A percentile compares a stretch with the other conserved stretches of the same genome.
Evolutionary conservation across 441 rosid species (phyloP).

Genomic region (Theobroma grandiflorum): DNA sequence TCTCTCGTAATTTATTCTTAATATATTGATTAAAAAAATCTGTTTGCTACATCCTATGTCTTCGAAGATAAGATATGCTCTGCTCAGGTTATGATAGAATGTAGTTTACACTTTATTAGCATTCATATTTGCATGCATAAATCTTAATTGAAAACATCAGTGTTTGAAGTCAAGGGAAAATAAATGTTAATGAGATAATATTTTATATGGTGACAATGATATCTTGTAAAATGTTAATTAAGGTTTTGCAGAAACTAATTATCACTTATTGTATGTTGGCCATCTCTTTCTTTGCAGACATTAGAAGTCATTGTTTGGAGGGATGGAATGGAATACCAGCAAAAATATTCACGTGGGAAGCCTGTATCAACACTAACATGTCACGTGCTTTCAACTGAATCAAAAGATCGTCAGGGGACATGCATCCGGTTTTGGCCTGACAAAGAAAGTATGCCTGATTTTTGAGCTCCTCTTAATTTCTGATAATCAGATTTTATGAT

Average conservation of each 20-base stretch:
- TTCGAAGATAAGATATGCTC: neutral
- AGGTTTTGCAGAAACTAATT: neutral
- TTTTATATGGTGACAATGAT: neutral
- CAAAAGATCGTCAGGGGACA: slow-evolving; percentile 72
- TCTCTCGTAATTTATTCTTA: neutral
- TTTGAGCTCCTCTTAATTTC: slow-evolving; percentile 12
- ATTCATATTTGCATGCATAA: neutral
- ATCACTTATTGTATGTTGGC: slow-evolving; percentile 9
- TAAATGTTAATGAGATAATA: neutral
- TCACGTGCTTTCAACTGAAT: slow-evolving; percentile 66
- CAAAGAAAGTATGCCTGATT: slow-evolving; percentile 68
- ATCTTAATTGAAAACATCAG: neutral
- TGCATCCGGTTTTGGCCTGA: slow-evolving; percentile 95
- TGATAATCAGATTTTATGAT: slow-evolving; percentile 24
- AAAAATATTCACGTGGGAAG: slow-evolving; percentile 91
- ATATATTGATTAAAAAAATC: neutral
- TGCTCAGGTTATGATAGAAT: neutral
- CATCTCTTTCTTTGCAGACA: slow-evolving; percentile 47
- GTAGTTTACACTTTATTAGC: neutral
- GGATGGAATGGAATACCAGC: slow-evolving; percentile 83
- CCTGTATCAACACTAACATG: slow-evolving; percentile 71
- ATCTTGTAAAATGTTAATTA: neutral
- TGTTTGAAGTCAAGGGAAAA: neutral
- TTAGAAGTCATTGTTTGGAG: slow-evolving; percentile 95
- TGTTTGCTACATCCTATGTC: neutral